phyloP scores from a whole-genome alignment of 2,329 filamentous ascomycete species.

The Ceratocystis ficicola region DNA sequence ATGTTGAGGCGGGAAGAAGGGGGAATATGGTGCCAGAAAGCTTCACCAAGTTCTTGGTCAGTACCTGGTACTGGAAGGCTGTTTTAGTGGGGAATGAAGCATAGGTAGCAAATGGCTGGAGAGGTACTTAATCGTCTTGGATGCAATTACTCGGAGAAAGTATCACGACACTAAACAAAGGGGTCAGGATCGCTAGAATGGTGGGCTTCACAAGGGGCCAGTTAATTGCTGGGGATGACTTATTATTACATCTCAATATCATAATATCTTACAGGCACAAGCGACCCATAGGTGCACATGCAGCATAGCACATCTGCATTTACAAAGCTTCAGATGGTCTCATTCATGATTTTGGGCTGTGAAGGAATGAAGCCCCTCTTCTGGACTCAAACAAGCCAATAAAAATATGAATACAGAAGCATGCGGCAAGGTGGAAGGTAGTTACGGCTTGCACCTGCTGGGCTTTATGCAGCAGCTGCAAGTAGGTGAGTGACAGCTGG shows the following conservation, averaged over 20 bases:
- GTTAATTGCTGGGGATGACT: no score
- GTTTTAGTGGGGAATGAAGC: conserved; percentile 1
- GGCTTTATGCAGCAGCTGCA: neutral
- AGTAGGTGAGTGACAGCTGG: neutral
- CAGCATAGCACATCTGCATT: no score
- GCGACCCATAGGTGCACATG: no score
- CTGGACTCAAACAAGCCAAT: no score
- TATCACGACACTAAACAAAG: conserved; percentile 3
- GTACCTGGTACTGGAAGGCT: neutral
- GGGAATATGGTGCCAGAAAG: neutral
- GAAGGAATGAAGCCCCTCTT: no score
- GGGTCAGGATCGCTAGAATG: neutral
- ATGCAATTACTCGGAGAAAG: neutral
- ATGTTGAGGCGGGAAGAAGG: neutral
- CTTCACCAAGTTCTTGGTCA: neutral
- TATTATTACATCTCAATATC: no score
- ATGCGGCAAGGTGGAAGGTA: no score
- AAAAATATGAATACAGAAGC: no score
- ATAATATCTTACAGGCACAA: no score
- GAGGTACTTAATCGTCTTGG: neutral
- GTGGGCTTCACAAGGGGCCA: neutral
- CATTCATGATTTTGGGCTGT: no score
- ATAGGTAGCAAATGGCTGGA: neutral
- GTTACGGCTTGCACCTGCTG: neutral
- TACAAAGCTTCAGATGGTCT: no score